Base-by-base conservation (phyloP, 768 basidiomycete genomes). In the Suillus subluteus region DNA sequence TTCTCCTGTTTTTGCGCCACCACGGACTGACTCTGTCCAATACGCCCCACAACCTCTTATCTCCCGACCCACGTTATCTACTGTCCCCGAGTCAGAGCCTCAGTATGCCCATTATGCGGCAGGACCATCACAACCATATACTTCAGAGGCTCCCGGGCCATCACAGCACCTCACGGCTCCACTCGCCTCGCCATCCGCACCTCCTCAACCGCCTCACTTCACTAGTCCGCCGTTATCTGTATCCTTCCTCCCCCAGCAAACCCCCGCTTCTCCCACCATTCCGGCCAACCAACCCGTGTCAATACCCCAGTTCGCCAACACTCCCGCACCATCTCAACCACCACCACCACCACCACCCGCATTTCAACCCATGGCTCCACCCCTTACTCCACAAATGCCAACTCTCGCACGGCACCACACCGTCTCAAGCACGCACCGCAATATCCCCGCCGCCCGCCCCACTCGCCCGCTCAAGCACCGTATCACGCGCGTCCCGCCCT, bases 21-120 rank as follows among this genome's bases (percentile, higher is more conserved):
- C 70, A 38, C 62, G 68, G 40, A 74, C 70, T 6, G 74, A 69
- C 38, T 58, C 62, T 13, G 21, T 64, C 21, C 66, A 69, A 13
- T 74, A 75, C 48, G 64, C 69, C 32, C 62, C 74, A 4, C 71
- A 66, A 66, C 48, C 58, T 52, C 69, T 66, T 30, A 67, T 73
- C 1, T 62, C 73, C 26, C 75, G 81, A 56, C 72, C 67, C 9
- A 68, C 69, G 41, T 75, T 78, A 54, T 68, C 73, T 3, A 72
- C 76, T 6, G 70, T 68, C 21, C 67, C 73, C 37, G 77, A 75
- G 62, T 71, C 75, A 32, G 71, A 71, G 12, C 73, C 71, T 48
- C 75, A 76, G 6, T 76, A 76, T 50, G 72, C 69, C 2, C 73
- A 73, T 52, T 30, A 69, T 41, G 65, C 67, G 5, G 58, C 64